Percentiles rank a stretch among this genome's conserved stretches.
Evolutionary conservation across 345 rosid species (phyloP).

Genomic region (Pugionium dolabratum): DNA sequence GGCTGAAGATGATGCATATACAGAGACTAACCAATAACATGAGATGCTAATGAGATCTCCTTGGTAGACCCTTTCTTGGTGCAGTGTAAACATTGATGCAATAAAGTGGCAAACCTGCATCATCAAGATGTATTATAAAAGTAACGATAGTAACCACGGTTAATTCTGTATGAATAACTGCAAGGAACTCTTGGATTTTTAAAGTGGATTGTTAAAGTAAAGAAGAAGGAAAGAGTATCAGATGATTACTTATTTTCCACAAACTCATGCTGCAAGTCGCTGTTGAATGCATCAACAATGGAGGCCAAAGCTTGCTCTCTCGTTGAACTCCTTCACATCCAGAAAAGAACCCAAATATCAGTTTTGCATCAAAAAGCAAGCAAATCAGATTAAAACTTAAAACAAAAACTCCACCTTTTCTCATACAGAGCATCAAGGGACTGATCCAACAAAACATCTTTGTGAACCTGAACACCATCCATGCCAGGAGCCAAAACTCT

Average conservation of each 20-base stretch:
- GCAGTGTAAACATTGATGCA: constrained; percentile 68
- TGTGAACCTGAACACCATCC: constrained; percentile 60
- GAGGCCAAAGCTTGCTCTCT: constrained; percentile 76
- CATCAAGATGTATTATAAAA: constrained; percentile 7
- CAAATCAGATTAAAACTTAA: background rate
- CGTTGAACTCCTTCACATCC: constrained; percentile 69
- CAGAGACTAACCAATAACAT: constrained; percentile 50
- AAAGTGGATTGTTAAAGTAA: constrained; percentile 1
- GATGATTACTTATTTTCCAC: constrained; percentile 74
- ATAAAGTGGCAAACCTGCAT: constrained; percentile 77
- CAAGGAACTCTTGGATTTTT: background rate
- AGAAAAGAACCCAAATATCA: constrained; percentile 22
- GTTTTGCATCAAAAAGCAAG: background rate
- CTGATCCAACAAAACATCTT: constrained; percentile 67
- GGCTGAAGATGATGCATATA: constrained; percentile 2
- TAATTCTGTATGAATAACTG: background rate
- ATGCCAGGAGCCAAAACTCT: constrained; percentile 45
- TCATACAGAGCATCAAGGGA: constrained; percentile 77
- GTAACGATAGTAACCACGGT: background rate
- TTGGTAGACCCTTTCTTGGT: constrained; percentile 71
- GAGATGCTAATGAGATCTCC: constrained; percentile 74
- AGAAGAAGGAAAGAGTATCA: background rate
- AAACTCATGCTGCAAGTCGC: constrained; percentile 69
- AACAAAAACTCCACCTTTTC: constrained; percentile 51
- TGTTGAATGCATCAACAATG: constrained; percentile 72